These are phyloP conservation scores for Trichophyton rubrum DNA, from an alignment of 2,329 filamentous ascomycete genomes.

Conservation along the genomic window DNA sequence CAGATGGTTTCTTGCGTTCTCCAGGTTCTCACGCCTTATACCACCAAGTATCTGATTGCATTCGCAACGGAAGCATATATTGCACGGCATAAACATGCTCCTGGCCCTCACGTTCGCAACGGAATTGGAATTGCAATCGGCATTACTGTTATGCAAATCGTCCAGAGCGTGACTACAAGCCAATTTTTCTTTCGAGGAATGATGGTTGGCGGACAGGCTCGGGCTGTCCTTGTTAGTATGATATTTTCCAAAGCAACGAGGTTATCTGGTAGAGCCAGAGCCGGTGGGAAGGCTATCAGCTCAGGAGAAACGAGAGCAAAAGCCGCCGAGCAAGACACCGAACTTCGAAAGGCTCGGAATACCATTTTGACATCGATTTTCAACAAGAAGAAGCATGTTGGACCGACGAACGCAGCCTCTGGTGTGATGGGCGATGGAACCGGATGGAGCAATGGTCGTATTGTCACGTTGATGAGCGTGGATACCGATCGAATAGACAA, in stretches of 20 bases:
- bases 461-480: conserved; percentile 88
- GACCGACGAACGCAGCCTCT: conserved; percentile 22
- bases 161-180: conserved; percentile 68
- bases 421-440: conserved; percentile 55
- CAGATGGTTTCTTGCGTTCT: conserved; percentile 58
- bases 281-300: conserved; percentile 51
- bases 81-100: conserved; percentile 41
- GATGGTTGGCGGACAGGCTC: conserved; percentile 73
- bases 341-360: conserved; percentile 33
- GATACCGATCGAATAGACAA: conserved; percentile 89
- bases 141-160: conserved; percentile 71
- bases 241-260: conserved; percentile 91
- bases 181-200: conserved; percentile 91
- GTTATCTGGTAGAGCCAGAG: conserved; percentile 74
- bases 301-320: conserved; percentile 31
- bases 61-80: conserved; percentile 71
- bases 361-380: conserved; percentile 25
- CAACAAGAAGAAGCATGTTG: conserved; percentile 22
- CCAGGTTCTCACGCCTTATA: conserved; percentile 74
- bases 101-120: conserved; percentile 55
- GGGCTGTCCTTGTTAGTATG: conserved; percentile 68
- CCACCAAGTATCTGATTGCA: conserved; percentile 71
- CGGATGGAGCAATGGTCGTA: conserved; percentile 86
- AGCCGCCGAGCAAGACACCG: conserved; percentile 29
- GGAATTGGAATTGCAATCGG: conserved; percentile 77